phyloP scores from a whole-genome alignment of 495 filamentous ascomycete genomes.

The Podospora sp. region DNA sequence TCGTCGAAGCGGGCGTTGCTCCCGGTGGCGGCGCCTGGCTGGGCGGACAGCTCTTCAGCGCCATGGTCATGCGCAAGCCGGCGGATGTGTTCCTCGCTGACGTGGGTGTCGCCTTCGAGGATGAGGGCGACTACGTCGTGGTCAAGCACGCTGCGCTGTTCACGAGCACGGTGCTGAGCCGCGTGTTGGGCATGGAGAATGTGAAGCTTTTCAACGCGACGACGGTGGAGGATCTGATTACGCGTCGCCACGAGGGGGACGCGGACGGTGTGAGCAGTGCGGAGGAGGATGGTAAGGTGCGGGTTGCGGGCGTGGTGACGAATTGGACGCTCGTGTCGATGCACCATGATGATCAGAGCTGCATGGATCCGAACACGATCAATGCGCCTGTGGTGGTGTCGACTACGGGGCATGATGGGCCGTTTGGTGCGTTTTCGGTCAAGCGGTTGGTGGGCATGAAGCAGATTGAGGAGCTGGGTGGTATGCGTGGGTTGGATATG shows the following conservation, averaged over 20 bases:
- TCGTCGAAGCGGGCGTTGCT: conserved; percentile 84
- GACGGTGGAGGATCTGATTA: conserved; percentile 87
- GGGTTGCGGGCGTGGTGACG: conserved; percentile 85
- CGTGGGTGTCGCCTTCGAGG: conserved; percentile 81
- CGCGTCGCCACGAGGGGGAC: conserved; percentile 51
- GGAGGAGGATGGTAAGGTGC: conserved; percentile 47
- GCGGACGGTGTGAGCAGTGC: not conserved
- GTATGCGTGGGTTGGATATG: conserved; percentile 93
- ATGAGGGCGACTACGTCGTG: conserved; percentile 83
- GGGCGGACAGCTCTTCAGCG: conserved; percentile 87
- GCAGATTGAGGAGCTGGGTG: conserved; percentile 76
- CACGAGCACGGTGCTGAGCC: conserved; percentile 79
- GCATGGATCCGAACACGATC: conserved; percentile 97
- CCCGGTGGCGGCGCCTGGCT: conserved; percentile 92
- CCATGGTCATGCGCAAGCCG: conserved; percentile 92
- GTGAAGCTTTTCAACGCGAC: conserved; percentile 96
- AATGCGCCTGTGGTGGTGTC: conserved; percentile 83
- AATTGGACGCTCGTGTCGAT: conserved; percentile 92
- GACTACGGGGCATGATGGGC: conserved; percentile 86
- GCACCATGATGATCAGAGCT: conserved; percentile 83
- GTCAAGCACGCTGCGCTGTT: conserved; percentile 93
- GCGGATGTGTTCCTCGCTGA: conserved; percentile 81
- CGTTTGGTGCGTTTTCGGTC: conserved; percentile 85
- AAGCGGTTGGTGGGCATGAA: conserved; percentile 85
- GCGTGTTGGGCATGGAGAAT: conserved; percentile 81